Evolutionary conservation across 331 rosid genomes (phyloP).

Genomic region (Cydonia oblonga): DNA sequence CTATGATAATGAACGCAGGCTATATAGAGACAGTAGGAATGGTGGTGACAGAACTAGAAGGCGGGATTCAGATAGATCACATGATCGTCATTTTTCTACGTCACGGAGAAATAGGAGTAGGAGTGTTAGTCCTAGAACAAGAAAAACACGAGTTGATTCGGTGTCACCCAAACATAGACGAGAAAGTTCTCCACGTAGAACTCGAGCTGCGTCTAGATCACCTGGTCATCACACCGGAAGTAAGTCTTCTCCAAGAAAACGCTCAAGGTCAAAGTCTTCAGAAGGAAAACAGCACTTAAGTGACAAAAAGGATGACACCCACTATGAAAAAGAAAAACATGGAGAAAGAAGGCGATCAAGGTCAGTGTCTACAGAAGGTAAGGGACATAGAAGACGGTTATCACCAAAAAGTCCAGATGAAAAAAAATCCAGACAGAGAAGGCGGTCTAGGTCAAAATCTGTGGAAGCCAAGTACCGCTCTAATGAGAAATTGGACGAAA

Average conservation of each 20-base stretch:
- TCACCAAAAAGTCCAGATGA: slow-evolving; percentile 58
- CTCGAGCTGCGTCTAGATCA: slow-evolving; percentile 53
- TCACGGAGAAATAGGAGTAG: slow-evolving; percentile 47
- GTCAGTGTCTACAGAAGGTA: slow-evolving; percentile 56
- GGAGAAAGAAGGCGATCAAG: slow-evolving; percentile 60
- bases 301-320: slow-evolving; percentile 38
- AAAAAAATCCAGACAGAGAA: slow-evolving; percentile 46
- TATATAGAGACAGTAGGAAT: slow-evolving; percentile 55
- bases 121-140: slow-evolving; percentile 50
- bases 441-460: slow-evolving; percentile 72
- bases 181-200: slow-evolving; percentile 56
- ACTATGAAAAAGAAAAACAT: slow-evolving; percentile 41
- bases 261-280: too few species aligned
- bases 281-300: slow-evolving; percentile 35
- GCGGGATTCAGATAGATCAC: slow-evolving; percentile 55
- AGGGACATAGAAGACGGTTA: slow-evolving; percentile 38
- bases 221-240: slow-evolving; percentile 42
- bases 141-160: slow-evolving; percentile 50
- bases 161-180: slow-evolving; percentile 57
- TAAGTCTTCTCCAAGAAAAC: too few species aligned
- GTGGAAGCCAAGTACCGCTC: slow-evolving; percentile 38
- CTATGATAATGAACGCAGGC: slow-evolving; percentile 52
- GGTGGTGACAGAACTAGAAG: slow-evolving; percentile 54
- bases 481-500: slow-evolving; percentile 31
- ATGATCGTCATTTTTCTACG: slow-evolving; percentile 22